Base-by-base conservation (phyloP, 345 rosid genomes). In the Hibiscus syriacus region DNA sequence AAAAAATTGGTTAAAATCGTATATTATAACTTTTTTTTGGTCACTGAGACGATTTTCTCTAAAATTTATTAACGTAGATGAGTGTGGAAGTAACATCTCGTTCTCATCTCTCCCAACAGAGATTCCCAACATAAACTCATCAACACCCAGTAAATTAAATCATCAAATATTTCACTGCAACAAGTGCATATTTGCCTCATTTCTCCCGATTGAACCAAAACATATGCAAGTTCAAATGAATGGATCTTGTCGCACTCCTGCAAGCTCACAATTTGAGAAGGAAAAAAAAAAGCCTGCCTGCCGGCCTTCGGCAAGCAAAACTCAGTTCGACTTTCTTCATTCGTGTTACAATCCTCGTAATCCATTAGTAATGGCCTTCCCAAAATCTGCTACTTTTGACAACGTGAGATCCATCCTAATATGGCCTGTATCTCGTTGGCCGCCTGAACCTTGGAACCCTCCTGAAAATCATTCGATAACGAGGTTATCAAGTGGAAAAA, bases 391-490 rank as follows among this genome's bases (percentile, higher is more conserved):
- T 48, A 67, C 68, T 50, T 6, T 63, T 1, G 16, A 19, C 17
- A 26, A 73, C 0, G 19, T 50, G 61, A 55, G 62, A 64, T 29
- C 68, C 53, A 16, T 56, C 63, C 77, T 80, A 91, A 82, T 94
- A 94, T 6, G 99, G 99, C 77, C 97, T 86, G 72, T 89, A 94
- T 32, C 99, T 80, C 84, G 82, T 82, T 0, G 99, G 89, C 67
- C 97, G 83, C 80, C 99, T 82, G 80, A 85, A 91, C 86, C 99
- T 87, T 1, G 99, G 98, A 70, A 85, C 80, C 84, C 96, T 45
- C 49, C 49, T 45, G 49, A 4, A 45, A 36, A 36, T 36, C 39
- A 36, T 36, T 36, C 11, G 39, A 11, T 36, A 45, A 45, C 49
- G 39, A 78, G 62, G 56, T 46, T 39, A 58, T 41, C 22, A 52